A percentile compares a stretch with the other conserved stretches of the same genome.
Evolutionary conservation across 2,329 filamentous ascomycete species (phyloP).

Genomic region (Cladorrhinum sp.): DNA sequence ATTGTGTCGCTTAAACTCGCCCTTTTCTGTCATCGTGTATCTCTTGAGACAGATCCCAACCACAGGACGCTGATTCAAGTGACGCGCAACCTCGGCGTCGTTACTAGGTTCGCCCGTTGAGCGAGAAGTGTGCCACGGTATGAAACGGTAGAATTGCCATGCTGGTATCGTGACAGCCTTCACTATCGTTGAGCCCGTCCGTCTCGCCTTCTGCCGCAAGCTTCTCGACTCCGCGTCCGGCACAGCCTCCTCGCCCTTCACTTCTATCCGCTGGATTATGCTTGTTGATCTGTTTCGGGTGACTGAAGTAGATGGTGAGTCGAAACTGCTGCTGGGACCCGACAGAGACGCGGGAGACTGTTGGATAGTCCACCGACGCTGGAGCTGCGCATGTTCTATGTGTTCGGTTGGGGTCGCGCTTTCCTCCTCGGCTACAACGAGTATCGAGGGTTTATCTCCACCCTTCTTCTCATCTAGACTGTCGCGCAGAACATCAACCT

Average conservation of each 20-base stretch:
- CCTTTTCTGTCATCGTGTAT: constrained; percentile 71
- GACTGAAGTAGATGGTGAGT: constrained; percentile 33
- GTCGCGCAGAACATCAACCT: constrained; percentile 82
- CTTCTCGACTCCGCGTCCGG: constrained; percentile 41
- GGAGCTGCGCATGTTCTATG: constrained; percentile 29
- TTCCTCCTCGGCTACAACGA: constrained; percentile 32
- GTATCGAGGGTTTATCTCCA: constrained; percentile 37
- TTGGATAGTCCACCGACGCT: constrained; percentile 36
- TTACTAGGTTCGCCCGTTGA: constrained; percentile 51
- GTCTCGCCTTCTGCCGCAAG: constrained; percentile 43
- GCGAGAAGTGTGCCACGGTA: constrained; percentile 69
- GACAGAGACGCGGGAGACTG: constrained; percentile 21
- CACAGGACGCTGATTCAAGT: constrained; percentile 82
- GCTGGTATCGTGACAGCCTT: constrained; percentile 94
- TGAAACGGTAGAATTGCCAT: constrained; percentile 53
- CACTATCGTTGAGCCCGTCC: constrained; percentile 48
- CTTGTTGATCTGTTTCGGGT: constrained; percentile 51
- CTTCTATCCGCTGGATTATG: constrained; percentile 58
- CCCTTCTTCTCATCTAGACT: constrained; percentile 52
- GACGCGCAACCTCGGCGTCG: constrained; percentile 80
- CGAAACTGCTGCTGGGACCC: constrained; percentile 21
- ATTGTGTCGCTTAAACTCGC: constrained; percentile 67
- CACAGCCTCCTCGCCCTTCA: constrained; percentile 50
- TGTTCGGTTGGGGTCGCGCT: constrained; percentile 18
- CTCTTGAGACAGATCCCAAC: constrained; percentile 91